A percentile compares a stretch with the other conserved stretches of the same genome.
These are phyloP conservation scores for Pseudofabraea citricarpa DNA, from an alignment of 2,329 filamentous ascomycete genomes.

Conservation along the genomic window DNA sequence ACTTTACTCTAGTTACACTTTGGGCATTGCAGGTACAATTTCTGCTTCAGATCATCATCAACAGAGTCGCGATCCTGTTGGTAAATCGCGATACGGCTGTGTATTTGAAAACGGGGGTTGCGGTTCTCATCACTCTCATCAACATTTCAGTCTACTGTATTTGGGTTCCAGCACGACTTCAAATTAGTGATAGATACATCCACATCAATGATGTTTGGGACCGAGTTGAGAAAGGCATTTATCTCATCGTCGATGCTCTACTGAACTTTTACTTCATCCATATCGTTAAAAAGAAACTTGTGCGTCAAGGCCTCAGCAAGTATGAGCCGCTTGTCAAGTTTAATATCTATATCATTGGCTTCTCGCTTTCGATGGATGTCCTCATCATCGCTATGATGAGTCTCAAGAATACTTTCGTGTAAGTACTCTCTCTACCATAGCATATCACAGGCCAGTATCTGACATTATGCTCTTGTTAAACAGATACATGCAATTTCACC, in stretches of 20 bases:
- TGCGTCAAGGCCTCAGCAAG: slow-evolving; percentile 32
- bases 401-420: slow-evolving; percentile 1
- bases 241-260: slow-evolving; percentile 41
- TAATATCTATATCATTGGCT: slow-evolving; percentile 32
- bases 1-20: slow-evolving; percentile 20
- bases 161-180: slow-evolving; percentile 43
- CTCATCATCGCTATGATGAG: not conserved
- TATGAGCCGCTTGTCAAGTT: slow-evolving; percentile 33
- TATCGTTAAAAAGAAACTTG: slow-evolving; percentile 31
- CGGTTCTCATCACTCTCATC: slow-evolving; percentile 36
- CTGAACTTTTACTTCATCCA: slow-evolving; percentile 47
- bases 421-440: slow-evolving; percentile 19
- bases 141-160: slow-evolving; percentile 48
- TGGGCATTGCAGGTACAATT: slow-evolving; percentile 41
- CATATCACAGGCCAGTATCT: no score
- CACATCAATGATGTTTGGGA: slow-evolving; percentile 35
- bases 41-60: slow-evolving; percentile 49
- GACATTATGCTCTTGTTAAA: not conserved
- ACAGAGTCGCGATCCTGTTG: slow-evolving; percentile 43
- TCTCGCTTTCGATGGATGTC: slow-evolving; percentile 35
- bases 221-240: slow-evolving; percentile 43
- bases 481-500: slow-evolving; percentile 34
- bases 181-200: slow-evolving; percentile 4
- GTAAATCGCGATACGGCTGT: slow-evolving; percentile 3
- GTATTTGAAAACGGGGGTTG: slow-evolving; percentile 20